Base-by-base conservation (phyloP, 2,329 filamentous ascomycete species). In the Hirsutella rhossiliensis region DNA sequence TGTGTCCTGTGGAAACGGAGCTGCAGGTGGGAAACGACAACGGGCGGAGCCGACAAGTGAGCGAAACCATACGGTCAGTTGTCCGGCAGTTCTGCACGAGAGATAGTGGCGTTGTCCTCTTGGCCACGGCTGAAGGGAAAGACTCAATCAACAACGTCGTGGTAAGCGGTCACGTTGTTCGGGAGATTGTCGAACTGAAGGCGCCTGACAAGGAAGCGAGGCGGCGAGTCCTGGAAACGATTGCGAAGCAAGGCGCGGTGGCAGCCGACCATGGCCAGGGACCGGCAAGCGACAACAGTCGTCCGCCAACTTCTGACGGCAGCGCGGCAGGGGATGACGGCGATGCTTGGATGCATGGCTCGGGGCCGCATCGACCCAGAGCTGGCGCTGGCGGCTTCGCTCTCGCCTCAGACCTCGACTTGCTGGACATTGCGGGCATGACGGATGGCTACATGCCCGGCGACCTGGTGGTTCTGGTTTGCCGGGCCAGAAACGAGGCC, bases 371-470 rank as follows among this genome's bases (percentile, higher is more conserved):
- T 13, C 50, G 52, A 5, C 44, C 54, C 2, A 56, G 55, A 11
- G 43, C 55, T 13, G 63, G 60, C 40, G 61, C 66, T 4, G 75
- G 76, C 43, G 84, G 82, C 0, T 92, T 94, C 54, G 64, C 82
- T 2, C 67, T 95, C 6, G 84, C 88, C 46, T 67, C 78, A 0
- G 76, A 84, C 41, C 76, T 98, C 11, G 92, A 98, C 60, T 86
- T 97, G 46, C 76, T 97, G 9, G 90, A 97, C 50, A 75, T 98
- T 45, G 88, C 94, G 17, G 89, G 92, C 2, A 83, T 90, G 53
- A 97, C 90, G 0, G 92, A 98, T 58, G 92, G 92, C 1, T 98
- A 97, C 59, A 96, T 97, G 89, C 90, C 92, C 1, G 92, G 89
- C 4, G 92, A 98, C 61, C 72, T 98, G 32, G 80, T 84, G 15